Base-by-base conservation (phyloP, 2,329 filamentous ascomycete species). In the Trichophyton mentagrophytes region DNA sequence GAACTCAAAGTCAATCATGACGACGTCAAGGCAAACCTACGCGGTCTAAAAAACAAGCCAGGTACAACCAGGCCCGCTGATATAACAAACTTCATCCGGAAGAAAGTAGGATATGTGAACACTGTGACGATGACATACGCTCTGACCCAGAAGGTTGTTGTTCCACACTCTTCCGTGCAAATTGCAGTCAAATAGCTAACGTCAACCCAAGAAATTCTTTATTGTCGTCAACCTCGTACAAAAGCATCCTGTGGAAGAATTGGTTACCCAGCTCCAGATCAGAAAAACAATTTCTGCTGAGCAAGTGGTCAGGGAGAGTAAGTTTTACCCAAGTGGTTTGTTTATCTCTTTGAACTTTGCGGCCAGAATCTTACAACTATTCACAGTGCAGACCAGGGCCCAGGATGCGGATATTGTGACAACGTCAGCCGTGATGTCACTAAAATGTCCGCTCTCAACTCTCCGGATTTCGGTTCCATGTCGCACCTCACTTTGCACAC, bases 1-100 rank as follows among this genome's bases (percentile, higher is more conserved):
- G 93, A 99, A 71, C 81, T 99, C 61, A 92, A 90, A 70, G 84
- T 96, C 61, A 99, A 99, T 67, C 82, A 85, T 8, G 87, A 87
- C 38, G 90, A 96, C 61, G 82, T 96, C 66, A 93, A 92, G 73
- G 87, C 88, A n/a, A 99, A 97, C 71, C 80, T 95, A 66, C 88
- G 93, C 66, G 93, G 93, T 3, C 75, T 99, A 64, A 99, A 99
- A 75, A 96, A 96, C 72, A 95, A 93, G 72, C 89, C 92, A 5
- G 93, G 93, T 22, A 95, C 93, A 51, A 99, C 93, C 46, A 85
- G 90, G 68, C 93, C 93, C 6, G 90, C 89, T 55, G 93, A 99
- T 74, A 87, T 99, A 64, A 99, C 93, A 6, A 78, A 82, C 65
- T 81, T 84, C 62, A 78, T 97, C 53, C 82, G 89, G 33, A 85